Evolutionary conservation across 1,284 basidiomycete genomes (phyloP), one percentile per base, ranked within the genome.

Genomic region (Ustilago cynodontis): DNA sequence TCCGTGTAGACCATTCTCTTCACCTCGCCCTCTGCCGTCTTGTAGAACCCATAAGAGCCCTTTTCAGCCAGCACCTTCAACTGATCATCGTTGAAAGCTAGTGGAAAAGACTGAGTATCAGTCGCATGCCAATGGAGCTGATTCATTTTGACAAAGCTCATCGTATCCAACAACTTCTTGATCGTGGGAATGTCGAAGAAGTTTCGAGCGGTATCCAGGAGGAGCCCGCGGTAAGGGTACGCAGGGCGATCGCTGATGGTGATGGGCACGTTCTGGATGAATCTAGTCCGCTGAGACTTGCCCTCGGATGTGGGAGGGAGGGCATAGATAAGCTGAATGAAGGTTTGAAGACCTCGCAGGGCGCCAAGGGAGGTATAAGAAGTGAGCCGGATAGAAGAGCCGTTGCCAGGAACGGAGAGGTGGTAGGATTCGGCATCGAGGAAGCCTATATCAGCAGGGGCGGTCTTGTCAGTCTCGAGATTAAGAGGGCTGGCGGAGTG

Each of bases 141-240:
- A 66, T 88, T 83, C 59, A 93, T 90, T 88, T 97, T 97, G 77
- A 92, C 92, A 89, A 90, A 91, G 69, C 91, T 91, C 93, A 95
- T 94, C 1, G 92, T 91, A 76, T 94, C 92, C 20, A 97, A 85
- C 8, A 91, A 92, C 33, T 91, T 89, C 65, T 91, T 88, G 81
- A 95, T 90, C 77, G 92, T 91, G 0, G 83, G 10, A 4, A 84
- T 86, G 24, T 86, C 78, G 41, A 77, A 90, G 88, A 85, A 93
- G 85, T 92, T 90, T 11, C 92, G 87, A 1, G 91, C 86, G 0
- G 92, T 95, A 80, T 97, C 94, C 11, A 97, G 88, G 88, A 92
- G 89, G 58, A 96, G 88, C 2, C 93, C 93, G 26, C 94, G 83
- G 82, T 78, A 84, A 1, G 86, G 82, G 64, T 88, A 88, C 0